These are phyloP conservation scores for Xylariaceae sp. DNA, from an alignment of 2,329 filamentous ascomycete species.

Conservation along the genomic window DNA sequence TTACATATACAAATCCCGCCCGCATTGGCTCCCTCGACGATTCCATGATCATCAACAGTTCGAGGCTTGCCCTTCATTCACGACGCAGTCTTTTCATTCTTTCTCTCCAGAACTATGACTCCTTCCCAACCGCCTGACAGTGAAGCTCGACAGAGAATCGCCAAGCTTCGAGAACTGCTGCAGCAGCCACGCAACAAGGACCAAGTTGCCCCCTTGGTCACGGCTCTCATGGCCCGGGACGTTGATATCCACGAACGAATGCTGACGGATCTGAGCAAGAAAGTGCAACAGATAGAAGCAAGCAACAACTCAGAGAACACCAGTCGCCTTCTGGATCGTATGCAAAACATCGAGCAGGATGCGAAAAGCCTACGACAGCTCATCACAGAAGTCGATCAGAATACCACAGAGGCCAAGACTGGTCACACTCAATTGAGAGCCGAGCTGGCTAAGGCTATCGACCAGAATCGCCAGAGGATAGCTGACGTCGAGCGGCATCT, in stretches of 20 bases:
- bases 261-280: slow-evolving; percentile 5
- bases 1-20: background rate
- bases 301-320: background rate
- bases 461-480: background rate
- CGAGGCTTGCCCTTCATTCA: background rate
- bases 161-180: slow-evolving; percentile 15
- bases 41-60: background rate
- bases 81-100: background rate
- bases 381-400: background rate
- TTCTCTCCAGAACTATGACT: slow-evolving; percentile 12
- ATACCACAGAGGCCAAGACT: background rate
- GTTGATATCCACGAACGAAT: slow-evolving; percentile 16
- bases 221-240: slow-evolving; percentile 20
- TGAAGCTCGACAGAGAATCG: slow-evolving; percentile 7
- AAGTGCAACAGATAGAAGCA: slow-evolving; percentile 1
- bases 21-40: background rate
- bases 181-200: slow-evolving; percentile 14
- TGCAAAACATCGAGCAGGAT: slow-evolving; percentile 7
- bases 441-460: slow-evolving; percentile 1
- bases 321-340: background rate
- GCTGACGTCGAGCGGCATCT: background rate
- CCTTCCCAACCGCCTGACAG: slow-evolving; percentile 8
- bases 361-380: slow-evolving; percentile 8
- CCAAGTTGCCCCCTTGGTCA: slow-evolving; percentile 18
- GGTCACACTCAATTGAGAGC: background rate